A percentile compares a stretch with the other conserved stretches of the same genome.
Conservation (phyloP, 2,329 filamentous ascomycete species). For the Cytospora leucostoma region DNA sequence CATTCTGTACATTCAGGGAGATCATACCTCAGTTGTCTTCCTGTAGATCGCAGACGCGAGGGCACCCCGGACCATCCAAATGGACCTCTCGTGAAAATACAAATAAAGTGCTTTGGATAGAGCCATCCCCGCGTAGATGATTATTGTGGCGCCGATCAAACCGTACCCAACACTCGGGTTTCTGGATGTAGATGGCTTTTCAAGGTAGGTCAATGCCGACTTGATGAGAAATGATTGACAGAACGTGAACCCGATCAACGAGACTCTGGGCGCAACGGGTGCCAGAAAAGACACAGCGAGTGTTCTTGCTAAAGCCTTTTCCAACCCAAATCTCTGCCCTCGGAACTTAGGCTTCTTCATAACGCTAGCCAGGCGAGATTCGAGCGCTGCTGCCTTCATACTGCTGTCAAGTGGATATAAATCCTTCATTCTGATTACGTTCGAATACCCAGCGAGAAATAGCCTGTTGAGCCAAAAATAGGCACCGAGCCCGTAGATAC, state of each 20-base stretch:
- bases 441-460: constrained; percentile 37
- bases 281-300: constrained; percentile 38
- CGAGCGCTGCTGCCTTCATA: constrained; percentile 31
- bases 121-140: constrained; percentile 40
- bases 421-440: constrained; percentile 37
- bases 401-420: constrained; percentile 35
- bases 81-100: constrained; percentile 34
- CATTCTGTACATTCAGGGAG: background rate
- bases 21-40: constrained; percentile 35
- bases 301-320: constrained; percentile 35
- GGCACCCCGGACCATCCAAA: constrained; percentile 31
- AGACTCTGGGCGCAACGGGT: constrained; percentile 41
- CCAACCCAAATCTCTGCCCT: constrained; percentile 34
- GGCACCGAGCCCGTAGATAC: constrained; percentile 36
- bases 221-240: constrained; percentile 48
- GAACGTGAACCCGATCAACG: constrained; percentile 43
- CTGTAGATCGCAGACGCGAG: constrained; percentile 39
- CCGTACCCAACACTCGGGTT: constrained; percentile 36
- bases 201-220: constrained; percentile 39
- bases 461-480: constrained; percentile 39
- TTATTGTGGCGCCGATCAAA: constrained; percentile 37
- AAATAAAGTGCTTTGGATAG: constrained; percentile 38
- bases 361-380: constrained; percentile 18
- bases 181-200: constrained; percentile 30
- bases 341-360: constrained; percentile 26